These are phyloP conservation scores for Penicillium bovifimosum DNA, from an alignment of 495 filamentous ascomycete genomes.

Conservation along the genomic window DNA sequence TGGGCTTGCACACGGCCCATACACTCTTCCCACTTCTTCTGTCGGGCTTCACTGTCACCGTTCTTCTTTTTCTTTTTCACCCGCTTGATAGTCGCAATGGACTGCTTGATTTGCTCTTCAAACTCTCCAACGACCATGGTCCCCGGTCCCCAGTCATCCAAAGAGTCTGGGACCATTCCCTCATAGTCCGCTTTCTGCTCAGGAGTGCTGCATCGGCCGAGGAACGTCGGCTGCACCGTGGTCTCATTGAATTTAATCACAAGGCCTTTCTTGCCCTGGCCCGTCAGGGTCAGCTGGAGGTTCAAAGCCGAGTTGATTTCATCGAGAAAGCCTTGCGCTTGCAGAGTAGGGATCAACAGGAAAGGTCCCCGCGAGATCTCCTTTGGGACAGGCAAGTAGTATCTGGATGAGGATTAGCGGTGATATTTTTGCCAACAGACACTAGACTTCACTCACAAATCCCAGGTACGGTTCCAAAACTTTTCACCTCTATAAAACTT, in stretches of 20 bases:
- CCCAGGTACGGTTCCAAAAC: slow-evolving; percentile 60
- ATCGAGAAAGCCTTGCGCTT: slow-evolving; percentile 54
- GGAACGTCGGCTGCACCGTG: slow-evolving; percentile 56
- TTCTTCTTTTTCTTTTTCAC: neutral
- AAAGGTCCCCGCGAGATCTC: slow-evolving; percentile 42
- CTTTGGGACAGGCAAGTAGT: slow-evolving; percentile 56
- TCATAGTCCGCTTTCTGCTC: slow-evolving; percentile 32
- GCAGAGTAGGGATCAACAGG: slow-evolving; percentile 56
- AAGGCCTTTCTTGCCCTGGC: slow-evolving; percentile 43
- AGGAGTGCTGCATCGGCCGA: slow-evolving; percentile 48
- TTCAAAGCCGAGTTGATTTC: slow-evolving; percentile 52
- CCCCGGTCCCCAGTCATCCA: slow-evolving; percentile 11
- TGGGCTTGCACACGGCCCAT: slow-evolving; percentile 3
- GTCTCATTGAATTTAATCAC: slow-evolving; percentile 50
- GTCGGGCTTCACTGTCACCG: neutral
- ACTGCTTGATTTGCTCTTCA: slow-evolving; percentile 40
- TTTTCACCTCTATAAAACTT: slow-evolving; percentile 52
- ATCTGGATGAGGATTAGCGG: slow-evolving; percentile 39
- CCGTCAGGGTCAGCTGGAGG: slow-evolving; percentile 46
- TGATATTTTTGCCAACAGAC: neutral
- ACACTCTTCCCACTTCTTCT: neutral
- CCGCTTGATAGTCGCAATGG: neutral
- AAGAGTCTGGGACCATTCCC: slow-evolving; percentile 22
- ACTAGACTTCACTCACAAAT: slow-evolving; percentile 56
- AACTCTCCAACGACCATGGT: slow-evolving; percentile 45